These are phyloP conservation scores for Coriaria nepalensis DNA, from an alignment of 306 rosid genomes.

Conservation along the genomic window DNA sequence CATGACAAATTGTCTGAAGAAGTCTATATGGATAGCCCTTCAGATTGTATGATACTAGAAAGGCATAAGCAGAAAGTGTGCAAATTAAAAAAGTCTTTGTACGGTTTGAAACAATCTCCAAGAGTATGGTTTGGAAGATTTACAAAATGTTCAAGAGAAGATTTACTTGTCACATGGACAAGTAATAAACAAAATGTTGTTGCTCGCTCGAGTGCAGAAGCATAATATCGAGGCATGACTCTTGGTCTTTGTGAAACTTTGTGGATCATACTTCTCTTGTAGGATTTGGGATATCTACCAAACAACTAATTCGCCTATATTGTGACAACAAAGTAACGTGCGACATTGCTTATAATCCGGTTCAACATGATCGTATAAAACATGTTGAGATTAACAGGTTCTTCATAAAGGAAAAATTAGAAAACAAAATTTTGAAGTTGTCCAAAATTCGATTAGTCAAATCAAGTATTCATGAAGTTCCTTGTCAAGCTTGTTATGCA, in stretches of 20 bases:
- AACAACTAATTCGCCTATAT: too few relatives aligned
- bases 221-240: background rate
- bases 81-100: too few relatives aligned
- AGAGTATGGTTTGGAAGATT: too few relatives aligned
- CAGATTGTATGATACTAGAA: too few relatives aligned
- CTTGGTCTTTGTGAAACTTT: too few relatives aligned
- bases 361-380: conserved; percentile 3
- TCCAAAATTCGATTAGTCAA: background rate
- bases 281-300: background rate
- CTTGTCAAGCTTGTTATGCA: background rate
- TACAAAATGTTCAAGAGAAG: too few relatives aligned
- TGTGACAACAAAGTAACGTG: too few relatives aligned
- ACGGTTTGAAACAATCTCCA: too few relatives aligned
- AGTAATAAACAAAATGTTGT: background rate
- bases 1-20: too few relatives aligned
- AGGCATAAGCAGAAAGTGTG: too few relatives aligned
- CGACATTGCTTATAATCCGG: conserved; percentile 1
- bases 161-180: background rate
- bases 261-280: background rate
- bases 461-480: background rate
- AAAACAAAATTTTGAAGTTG: too few relatives aligned
- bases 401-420: background rate
- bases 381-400: conserved; percentile 2
- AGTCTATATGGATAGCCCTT: too few relatives aligned
- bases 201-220: background rate